A percentile compares a stretch with the other conserved stretches of the same genome.
phyloP scores from a whole-genome alignment of 768 basidiomycete species.

The Dacryopinax primogenitus region DNA sequence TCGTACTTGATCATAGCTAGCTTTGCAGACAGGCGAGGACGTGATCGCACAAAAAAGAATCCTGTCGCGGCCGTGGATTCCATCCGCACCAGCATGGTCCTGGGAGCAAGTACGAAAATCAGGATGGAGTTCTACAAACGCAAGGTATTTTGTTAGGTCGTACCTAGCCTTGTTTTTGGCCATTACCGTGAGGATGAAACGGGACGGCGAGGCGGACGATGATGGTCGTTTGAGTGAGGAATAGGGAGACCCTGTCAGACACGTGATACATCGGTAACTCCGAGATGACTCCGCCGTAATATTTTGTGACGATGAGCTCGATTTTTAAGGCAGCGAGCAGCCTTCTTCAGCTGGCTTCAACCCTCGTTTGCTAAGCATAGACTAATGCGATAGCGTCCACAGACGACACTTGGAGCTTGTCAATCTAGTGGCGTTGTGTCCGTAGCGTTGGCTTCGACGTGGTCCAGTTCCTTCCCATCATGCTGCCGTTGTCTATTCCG shows the following conservation, averaged over 20 bases:
- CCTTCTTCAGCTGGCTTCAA: no score
- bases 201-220: neutral
- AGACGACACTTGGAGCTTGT: neutral
- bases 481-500: constrained; percentile 13
- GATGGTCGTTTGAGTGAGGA: neutral
- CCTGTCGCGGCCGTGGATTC: neutral
- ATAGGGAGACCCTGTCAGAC: neutral
- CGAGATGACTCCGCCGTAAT: no score
- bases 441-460: no score
- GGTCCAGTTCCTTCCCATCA: neutral
- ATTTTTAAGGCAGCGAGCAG: no score
- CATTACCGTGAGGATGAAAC: neutral
- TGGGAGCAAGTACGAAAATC: neutral
- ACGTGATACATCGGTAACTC: no score
- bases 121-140: neutral
- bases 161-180: neutral
- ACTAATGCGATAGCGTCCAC: no score
- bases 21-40: neutral
- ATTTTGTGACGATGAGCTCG: no score
- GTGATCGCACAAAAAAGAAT: neutral
- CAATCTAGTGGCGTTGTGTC: neutral
- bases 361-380: no score
- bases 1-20: neutral
- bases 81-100: neutral
- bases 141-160: neutral